phyloP scores from a whole-genome alignment of 805 yeast genomes.

The Nadsonia fulvescens region DNA sequence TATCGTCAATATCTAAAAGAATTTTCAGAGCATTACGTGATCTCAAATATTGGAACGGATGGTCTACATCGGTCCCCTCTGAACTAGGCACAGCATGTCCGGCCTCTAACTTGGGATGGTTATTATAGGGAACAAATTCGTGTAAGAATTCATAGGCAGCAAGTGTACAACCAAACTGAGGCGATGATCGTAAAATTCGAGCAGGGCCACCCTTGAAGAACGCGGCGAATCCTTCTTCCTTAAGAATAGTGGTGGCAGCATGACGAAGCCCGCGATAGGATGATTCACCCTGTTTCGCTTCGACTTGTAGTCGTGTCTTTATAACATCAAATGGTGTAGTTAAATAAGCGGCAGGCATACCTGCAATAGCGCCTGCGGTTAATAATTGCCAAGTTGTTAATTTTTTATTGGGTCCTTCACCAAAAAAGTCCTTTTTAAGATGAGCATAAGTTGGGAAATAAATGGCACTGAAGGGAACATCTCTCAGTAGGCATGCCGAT shows the following conservation, averaged over 20 bases:
- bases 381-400: conserved; percentile 73
- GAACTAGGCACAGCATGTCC: conserved; percentile 25
- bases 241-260: conserved; percentile 54
- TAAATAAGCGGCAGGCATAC: conserved; percentile 92
- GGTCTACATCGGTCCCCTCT: conserved; percentile 9
- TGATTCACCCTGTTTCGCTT: conserved; percentile 57
- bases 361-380: conserved; percentile 83
- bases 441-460: conserved; percentile 96
- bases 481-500: conserved; percentile 77
- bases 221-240: conserved; percentile 71
- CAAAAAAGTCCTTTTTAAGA: conserved; percentile 63
- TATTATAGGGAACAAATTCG: conserved; percentile 49
- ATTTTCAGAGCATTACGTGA: conserved; percentile 25
- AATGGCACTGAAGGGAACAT: conserved; percentile 91
- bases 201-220: conserved; percentile 96
- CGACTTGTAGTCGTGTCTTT: conserved; percentile 85
- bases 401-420: conserved; percentile 60
- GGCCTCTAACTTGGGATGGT: conserved; percentile 22
- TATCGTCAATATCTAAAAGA: conserved; percentile 26
- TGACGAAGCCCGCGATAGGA: conserved; percentile 60
- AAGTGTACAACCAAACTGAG: conserved; percentile 92
- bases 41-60: conserved; percentile 22
- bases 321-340: conserved; percentile 96
- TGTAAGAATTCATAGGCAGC: conserved; percentile 94
- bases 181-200: conserved; percentile 84